Evolutionary conservation across 1,284 basidiomycete genomes (phyloP), one percentile per base, ranked within the genome.

Genomic region (Pulveroboletus sp.): DNA sequence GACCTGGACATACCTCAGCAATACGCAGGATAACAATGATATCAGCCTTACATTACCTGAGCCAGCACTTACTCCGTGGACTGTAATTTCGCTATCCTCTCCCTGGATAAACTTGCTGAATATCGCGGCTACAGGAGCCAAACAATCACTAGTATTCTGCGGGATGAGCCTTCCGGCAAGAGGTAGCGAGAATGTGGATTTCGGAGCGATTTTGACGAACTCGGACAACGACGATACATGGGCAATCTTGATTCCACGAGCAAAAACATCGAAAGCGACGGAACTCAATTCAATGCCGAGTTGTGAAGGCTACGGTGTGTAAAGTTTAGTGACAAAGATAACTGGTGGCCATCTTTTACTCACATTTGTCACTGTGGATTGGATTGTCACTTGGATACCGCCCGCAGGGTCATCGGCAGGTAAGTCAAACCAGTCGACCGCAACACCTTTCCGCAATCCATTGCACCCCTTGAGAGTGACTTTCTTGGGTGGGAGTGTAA

Each of bases 71-170:
- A 80, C 76, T 42, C 90, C 89, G 39, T 80, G 76, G 29, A 91
- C 86, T 26, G 75, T 65, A 19, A 92, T 76, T 50, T 80, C 69
- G 52, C 83, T 87, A 61, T 86, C 78, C 62, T 82, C 70, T 8
- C 87, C 87, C 51, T 87, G 86, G 2, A 91, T 79, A 64, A 89
- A 91, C 56, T 81, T 82, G 56, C 87, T 90, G 73, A 91, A 91
- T 41, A 91, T 76, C n/a, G 74, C 71, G 2, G 88, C 89, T 4
- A 91, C 82, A 2, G 73, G 73, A 4, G 77, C 78, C 33, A 91
- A 78, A 1, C 84, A 89, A 35, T 75, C 70, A 4, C 72, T 54
- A 24, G 76, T 75, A 29, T 65, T 73, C 65, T 92, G 89, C 4
- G 84, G 85, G 26, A 89, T 70, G 44, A 92, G 76, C 12, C 86